These are phyloP conservation scores for Nicotiana paniculata DNA, from an alignment of 257 asterid genomes.

Conservation along the genomic window DNA sequence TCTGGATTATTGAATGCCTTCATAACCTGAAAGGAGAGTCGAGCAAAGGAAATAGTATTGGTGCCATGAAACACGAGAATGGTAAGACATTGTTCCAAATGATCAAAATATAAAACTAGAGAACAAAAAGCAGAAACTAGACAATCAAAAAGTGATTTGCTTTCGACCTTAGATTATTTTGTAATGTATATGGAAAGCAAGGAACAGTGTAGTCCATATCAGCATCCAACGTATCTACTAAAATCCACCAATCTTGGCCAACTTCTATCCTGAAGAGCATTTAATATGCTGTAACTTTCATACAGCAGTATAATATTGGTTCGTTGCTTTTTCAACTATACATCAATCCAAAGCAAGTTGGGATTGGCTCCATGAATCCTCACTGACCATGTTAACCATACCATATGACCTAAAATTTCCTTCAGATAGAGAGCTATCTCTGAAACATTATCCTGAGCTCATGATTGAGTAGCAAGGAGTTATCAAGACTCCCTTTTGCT, in stretches of 20 bases:
- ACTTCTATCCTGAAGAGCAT: neutral
- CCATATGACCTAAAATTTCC: neutral
- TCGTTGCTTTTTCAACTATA: neutral
- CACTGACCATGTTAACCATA: neutral
- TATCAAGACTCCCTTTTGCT: neutral
- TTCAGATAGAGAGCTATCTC: neutral
- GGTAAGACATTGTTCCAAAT: neutral
- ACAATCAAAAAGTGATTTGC: neutral
- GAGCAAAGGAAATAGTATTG: conserved; percentile 15
- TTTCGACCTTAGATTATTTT: neutral
- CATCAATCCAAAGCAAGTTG: neutral
- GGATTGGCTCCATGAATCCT: neutral
- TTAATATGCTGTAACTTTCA: neutral
- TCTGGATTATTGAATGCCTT: conserved; percentile 69
- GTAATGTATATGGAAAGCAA: neutral
- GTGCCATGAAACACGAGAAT: conserved; percentile 10
- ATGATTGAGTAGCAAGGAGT: conserved; percentile 3
- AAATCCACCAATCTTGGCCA: neutral
- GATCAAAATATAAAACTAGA: neutral
- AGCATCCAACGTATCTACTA: neutral
- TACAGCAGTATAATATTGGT: neutral
- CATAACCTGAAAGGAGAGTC: conserved; percentile 43
- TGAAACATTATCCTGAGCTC: neutral
- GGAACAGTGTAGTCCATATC: neutral
- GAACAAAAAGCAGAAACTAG: neutral